Evolutionary conservation across 202 grass and related monocot species (phyloP).

Genomic region (Carex arenaria): DNA sequence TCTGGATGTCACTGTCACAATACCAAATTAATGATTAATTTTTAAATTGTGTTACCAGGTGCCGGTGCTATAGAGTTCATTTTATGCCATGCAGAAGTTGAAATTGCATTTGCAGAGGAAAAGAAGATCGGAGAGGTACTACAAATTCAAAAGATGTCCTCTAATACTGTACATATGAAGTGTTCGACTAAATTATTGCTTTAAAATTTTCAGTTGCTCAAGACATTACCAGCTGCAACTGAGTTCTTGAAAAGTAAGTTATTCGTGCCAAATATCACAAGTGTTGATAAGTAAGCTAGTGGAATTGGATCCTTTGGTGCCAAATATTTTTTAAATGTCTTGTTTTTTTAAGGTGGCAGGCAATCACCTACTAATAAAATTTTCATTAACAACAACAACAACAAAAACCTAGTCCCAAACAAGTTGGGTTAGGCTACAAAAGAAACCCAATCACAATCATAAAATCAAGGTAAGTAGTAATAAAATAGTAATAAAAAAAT

Average conservation of each 20-base stretch:
- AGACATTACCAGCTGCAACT: slow-evolving; percentile 59
- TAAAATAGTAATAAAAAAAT: too few relatives aligned
- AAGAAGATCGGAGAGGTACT: slow-evolving; percentile 92
- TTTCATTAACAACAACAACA: too few relatives aligned
- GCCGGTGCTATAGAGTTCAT: slow-evolving; percentile 87
- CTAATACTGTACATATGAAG: not conserved
- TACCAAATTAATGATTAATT: not conserved
- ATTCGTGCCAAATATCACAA: not conserved
- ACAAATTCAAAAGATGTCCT: not conserved
- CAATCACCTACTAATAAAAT: too few relatives aligned
- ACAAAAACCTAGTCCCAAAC: too few relatives aligned
- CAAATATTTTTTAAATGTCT: not conserved
- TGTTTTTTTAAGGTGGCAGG: too few relatives aligned
- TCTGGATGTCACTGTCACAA: slow-evolving; percentile 14
- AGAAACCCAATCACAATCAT: too few relatives aligned
- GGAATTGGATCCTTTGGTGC: not conserved
- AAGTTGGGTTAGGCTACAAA: too few relatives aligned
- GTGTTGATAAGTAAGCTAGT: not conserved
- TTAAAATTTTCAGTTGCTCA: slow-evolving; percentile 58
- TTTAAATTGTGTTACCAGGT: slow-evolving; percentile 39
- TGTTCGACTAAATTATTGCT: not conserved
- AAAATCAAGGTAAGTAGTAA: too few relatives aligned
- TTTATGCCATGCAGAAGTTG: slow-evolving; percentile 83
- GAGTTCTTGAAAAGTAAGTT: slow-evolving; percentile 87
- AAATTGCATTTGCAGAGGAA: slow-evolving; percentile 91